Percentiles rank a stretch among this genome's conserved stretches.
Conservation (phyloP, 2,329 filamentous ascomycete species). For the Pseudofabraea citricarpa region DNA sequence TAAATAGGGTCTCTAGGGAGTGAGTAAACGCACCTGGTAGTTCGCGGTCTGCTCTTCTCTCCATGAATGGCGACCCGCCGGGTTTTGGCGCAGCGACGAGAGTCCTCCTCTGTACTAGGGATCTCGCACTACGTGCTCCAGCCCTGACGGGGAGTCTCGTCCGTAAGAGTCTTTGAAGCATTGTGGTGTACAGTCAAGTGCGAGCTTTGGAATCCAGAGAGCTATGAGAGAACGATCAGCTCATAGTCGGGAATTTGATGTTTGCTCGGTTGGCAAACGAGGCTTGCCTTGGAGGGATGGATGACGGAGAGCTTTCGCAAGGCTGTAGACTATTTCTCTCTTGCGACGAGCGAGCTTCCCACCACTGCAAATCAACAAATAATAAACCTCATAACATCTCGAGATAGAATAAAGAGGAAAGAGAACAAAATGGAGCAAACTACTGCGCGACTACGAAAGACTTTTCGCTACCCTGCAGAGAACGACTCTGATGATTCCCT, state of each 20-base stretch:
- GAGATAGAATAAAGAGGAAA: too few relatives aligned
- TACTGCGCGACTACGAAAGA: constrained; percentile 64
- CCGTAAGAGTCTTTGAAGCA: constrained; percentile 25
- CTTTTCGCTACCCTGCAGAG: constrained; percentile 70
- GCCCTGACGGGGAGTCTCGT: constrained; percentile 16
- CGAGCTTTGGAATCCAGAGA: background rate
- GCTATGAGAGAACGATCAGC: background rate
- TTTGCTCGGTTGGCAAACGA: background rate
- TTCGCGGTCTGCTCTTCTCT: constrained; percentile 59
- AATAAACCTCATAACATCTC: too few relatives aligned
- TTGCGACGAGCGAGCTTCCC: too few relatives aligned
- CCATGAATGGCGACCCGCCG: constrained; percentile 60
- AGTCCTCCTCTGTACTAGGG: constrained; percentile 34
- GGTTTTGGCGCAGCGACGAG: constrained; percentile 51
- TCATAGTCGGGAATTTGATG: background rate
- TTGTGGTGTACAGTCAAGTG: constrained; percentile 9
- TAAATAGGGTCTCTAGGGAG: background rate
- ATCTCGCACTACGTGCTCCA: constrained; percentile 8
- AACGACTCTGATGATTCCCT: constrained; percentile 45
- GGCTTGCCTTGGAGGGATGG: too few relatives aligned
- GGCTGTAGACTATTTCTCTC: background rate
- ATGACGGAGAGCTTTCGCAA: too few relatives aligned
- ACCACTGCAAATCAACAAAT: too few relatives aligned
- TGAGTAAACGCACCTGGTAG: constrained; percentile 48
- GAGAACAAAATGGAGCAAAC: constrained; percentile 23